Evolutionary conservation across 208 protist species (phyloP), one percentile per base, ranked within the genome.

Genomic region (Crithidia brevicula): DNA sequence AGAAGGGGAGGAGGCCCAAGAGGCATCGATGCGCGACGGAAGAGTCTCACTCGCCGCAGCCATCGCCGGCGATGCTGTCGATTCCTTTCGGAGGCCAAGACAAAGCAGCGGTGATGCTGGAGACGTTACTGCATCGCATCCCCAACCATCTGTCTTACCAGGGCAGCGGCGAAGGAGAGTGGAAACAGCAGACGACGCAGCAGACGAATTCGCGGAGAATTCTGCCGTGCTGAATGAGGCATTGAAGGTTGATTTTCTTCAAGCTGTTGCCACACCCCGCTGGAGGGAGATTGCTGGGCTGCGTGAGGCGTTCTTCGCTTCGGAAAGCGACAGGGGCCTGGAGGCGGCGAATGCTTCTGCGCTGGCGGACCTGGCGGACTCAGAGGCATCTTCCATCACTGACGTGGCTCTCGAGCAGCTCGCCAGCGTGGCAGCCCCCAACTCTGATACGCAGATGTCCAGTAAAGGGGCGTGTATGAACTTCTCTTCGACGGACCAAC

Each of bases 201-300:
- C 36, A 27, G 34, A 33, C 25, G 7, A 15, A 30, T 6, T 7
- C 8, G 53, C 10, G n/a, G 20, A 3, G 6, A 5, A 42, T 30
- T 20, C 22, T 7, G 4, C 11, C 10, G 11, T 18, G 11, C 50
- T 34, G 50, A 10, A 11, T 7, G 16, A 45, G 2, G 1, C 11
- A 18, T 25, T 51, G 16, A 56, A 47, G 20, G 51, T 76, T 5
- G 70, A 76, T 23, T 76, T 76, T 45, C 22, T 76, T 38, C 61
- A 69, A 23, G 46, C 70, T 10, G 46, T 67, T 6, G 72, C 72
- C 10, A 56, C 50, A 3, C 72, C 62, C 23, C 50, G 72, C 20
- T 70, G 64, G 72, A 38, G n/a, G n/a, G 72, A 72, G 7, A 52
- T 76, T 11, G 54, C 46, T 1, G 54, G 62, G 16, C 47, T 76